phyloP scores from a whole-genome alignment of 2,329 filamentous ascomycete genomes.

The Ascochyta viciae-villosae region DNA sequence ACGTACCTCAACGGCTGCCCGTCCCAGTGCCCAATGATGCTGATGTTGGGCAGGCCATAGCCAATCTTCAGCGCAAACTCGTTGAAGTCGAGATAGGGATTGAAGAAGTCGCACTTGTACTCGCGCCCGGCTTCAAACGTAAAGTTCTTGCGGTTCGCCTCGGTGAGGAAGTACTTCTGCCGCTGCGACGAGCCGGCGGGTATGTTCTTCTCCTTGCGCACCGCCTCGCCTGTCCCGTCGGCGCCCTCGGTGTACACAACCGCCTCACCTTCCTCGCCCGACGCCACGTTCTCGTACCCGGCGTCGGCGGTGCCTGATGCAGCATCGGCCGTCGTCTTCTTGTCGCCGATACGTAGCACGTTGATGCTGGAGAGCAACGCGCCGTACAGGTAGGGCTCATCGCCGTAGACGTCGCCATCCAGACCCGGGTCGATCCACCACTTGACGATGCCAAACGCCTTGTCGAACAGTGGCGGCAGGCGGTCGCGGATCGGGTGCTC shows the following conservation, averaged over 20 bases:
- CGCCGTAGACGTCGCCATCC: constrained; percentile 87
- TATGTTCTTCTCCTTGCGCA: constrained; percentile 49
- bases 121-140: constrained; percentile 67
- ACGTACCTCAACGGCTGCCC: constrained; percentile 75
- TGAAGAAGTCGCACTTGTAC: constrained; percentile 80
- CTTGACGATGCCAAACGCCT: constrained; percentile 83
- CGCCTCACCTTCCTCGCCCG: constrained; percentile 53
- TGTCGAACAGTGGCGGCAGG: constrained; percentile 84
- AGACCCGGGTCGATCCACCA: constrained; percentile 92
- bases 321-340: constrained; percentile 40
- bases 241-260: constrained; percentile 63
- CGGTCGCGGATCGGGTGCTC: constrained; percentile 86
- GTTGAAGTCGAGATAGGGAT: constrained; percentile 89
- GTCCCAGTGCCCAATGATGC: constrained; percentile 81
- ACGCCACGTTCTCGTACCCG: constrained; percentile 60
- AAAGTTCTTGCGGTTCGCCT: constrained; percentile 63
- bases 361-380: constrained; percentile 83
- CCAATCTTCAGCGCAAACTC: constrained; percentile 68
- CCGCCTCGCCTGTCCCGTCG: constrained; percentile 52
- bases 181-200: constrained; percentile 55
- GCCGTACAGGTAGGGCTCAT: constrained; percentile 85
- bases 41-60: constrained; percentile 70
- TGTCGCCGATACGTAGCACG: constrained; percentile 69
- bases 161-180: constrained; percentile 67
- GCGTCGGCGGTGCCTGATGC: constrained; percentile 53